phyloP scores from a whole-genome alignment of 129 eudicot species.

The Centella asiatica region DNA sequence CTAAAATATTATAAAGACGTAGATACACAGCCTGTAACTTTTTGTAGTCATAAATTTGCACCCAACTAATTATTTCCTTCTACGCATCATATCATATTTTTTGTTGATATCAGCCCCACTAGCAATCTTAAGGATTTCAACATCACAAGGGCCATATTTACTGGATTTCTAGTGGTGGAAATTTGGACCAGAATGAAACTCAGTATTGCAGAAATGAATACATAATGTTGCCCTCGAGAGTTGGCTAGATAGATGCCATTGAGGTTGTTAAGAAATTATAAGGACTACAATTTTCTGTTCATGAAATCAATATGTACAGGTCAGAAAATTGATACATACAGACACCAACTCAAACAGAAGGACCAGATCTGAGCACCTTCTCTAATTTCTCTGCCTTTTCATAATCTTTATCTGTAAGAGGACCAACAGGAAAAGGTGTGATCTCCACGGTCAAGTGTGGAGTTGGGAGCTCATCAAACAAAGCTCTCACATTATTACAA shows the following conservation, averaged over 20 bases:
- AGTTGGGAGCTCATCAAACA: conserved; percentile 87
- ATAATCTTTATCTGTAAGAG: conserved; percentile 77
- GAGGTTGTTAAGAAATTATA: not conserved
- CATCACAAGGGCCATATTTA: too few relatives aligned
- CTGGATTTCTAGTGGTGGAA: too few relatives aligned
- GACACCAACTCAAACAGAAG: conserved; percentile 44
- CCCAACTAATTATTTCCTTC: too few relatives aligned
- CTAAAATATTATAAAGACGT: too few relatives aligned
- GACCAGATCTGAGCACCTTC: conserved; percentile 83
- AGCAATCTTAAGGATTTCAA: too few relatives aligned
- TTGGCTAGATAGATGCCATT: not conserved
- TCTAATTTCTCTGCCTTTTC: conserved; percentile 82
- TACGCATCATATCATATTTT: too few relatives aligned
- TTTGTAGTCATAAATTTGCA: too few relatives aligned
- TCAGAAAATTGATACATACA: not conserved
- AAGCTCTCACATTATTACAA: conserved; percentile 78
- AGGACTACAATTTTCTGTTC: not conserved
- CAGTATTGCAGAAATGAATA: too few relatives aligned
- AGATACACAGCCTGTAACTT: too few relatives aligned
- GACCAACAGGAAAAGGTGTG: conserved; percentile 84
- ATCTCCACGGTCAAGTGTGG: conserved; percentile 81
- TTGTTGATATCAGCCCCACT: too few relatives aligned
- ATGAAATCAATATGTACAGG: conserved; percentile 17
- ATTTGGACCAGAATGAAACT: too few relatives aligned
- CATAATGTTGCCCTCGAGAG: not conserved